Evolutionary conservation across 2,329 filamentous ascomycete species (phyloP).

Genomic region (Penicillium sclerotigenum): DNA sequence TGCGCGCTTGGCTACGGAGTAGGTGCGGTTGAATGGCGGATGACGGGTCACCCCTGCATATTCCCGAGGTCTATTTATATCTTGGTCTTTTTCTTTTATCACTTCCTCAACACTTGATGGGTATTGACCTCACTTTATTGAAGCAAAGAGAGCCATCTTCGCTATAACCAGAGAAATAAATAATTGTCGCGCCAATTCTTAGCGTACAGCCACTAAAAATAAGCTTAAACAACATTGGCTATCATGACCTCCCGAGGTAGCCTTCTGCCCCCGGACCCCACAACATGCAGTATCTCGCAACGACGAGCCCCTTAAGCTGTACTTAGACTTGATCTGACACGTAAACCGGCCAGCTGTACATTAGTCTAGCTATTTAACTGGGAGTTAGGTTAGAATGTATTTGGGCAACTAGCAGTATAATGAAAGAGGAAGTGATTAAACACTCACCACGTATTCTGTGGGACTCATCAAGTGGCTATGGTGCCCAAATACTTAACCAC

Average conservation of each 20-base stretch:
- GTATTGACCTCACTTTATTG: background rate
- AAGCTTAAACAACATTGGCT: background rate
- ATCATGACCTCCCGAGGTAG: background rate
- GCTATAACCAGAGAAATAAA: background rate
- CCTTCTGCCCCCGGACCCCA: background rate
- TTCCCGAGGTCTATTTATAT: conserved; percentile 3
- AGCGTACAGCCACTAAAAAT: background rate
- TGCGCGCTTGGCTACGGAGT: background rate
- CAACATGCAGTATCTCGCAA: background rate
- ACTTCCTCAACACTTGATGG: background rate
- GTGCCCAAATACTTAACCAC: background rate
- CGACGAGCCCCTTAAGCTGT: background rate
- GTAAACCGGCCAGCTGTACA: background rate
- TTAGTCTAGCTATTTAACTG: background rate
- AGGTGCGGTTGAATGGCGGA: background rate
- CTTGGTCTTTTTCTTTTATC: background rate
- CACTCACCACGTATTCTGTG: background rate
- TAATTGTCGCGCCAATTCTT: background rate
- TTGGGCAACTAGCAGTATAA: background rate
- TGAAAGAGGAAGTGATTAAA: background rate
- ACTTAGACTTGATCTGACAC: background rate
- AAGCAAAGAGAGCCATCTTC: background rate
- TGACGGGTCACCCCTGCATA: background rate
- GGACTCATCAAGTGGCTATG: background rate
- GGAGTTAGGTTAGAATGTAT: background rate